Evolutionary conservation across 306 rosid genomes (phyloP).

Genomic region (Acmispon strigosus): DNA sequence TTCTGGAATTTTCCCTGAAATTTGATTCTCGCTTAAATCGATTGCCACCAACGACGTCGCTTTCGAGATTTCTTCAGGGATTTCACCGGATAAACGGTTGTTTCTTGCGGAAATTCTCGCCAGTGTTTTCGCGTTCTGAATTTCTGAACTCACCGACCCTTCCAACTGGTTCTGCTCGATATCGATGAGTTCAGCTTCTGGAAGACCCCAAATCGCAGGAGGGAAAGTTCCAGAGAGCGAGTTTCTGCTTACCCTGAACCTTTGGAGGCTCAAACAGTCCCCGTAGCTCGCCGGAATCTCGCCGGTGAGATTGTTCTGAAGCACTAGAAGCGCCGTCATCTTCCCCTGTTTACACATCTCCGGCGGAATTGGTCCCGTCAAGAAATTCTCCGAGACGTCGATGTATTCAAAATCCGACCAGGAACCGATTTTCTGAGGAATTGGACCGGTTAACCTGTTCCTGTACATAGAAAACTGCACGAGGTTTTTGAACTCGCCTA

Average conservation of each 20-base stretch:
- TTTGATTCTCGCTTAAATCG: constrained; percentile 46
- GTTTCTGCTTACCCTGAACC: constrained; percentile 69
- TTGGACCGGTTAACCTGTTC: constrained; percentile 54
- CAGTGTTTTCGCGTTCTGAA: constrained; percentile 48
- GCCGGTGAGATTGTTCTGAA: constrained; percentile 80
- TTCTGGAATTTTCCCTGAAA: constrained; percentile 53
- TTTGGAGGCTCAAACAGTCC: constrained; percentile 31
- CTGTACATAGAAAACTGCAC: constrained; percentile 50
- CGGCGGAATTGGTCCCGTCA: constrained; percentile 76
- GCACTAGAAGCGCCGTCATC: constrained; percentile 39
- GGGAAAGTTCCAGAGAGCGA: constrained; percentile 72
- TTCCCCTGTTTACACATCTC: constrained; percentile 68
- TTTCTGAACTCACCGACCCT: constrained; percentile 56
- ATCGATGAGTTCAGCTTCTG: constrained; percentile 48
- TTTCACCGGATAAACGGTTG: constrained; percentile 55
- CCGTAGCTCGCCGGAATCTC: constrained; percentile 62
- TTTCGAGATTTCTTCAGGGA: constrained; percentile 55
- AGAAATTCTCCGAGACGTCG: constrained; percentile 66
- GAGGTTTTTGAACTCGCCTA: constrained; percentile 65
- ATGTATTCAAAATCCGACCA: constrained; percentile 52
- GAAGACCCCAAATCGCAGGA: constrained; percentile 70
- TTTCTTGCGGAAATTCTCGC: constrained; percentile 26
- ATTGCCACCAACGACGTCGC: constrained; percentile 45
- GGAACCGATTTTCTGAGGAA: constrained; percentile 73
- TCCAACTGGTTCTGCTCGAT: constrained; percentile 41